A percentile compares a stretch with the other conserved stretches of the same genome.
These are phyloP conservation scores for Saturnispora serradocipensis DNA, from an alignment of 805 yeast genomes.

Conservation along the genomic window DNA sequence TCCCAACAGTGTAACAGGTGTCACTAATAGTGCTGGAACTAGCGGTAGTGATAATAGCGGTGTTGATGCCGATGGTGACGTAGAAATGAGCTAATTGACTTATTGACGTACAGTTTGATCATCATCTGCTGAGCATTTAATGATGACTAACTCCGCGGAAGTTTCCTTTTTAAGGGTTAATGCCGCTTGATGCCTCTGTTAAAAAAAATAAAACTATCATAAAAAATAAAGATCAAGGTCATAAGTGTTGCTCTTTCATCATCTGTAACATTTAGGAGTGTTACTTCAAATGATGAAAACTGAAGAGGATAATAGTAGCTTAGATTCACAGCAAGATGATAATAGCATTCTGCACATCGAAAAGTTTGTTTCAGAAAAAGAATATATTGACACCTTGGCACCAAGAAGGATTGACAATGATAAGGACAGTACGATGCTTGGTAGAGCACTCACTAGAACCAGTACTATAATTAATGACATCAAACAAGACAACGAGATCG, in stretches of 20 bases:
- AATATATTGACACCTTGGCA: not conserved
- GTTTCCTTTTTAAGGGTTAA: not conserved
- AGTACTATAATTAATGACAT: conserved; percentile 22
- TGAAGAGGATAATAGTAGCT: not conserved
- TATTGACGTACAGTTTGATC: not conserved
- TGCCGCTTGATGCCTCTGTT: not conserved
- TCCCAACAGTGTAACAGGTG: not conserved
- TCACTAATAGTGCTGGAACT: not conserved
- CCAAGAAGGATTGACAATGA: not conserved
- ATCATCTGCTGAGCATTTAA: not conserved
- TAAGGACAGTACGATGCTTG: not conserved
- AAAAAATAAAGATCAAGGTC: not conserved
- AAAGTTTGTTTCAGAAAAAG: not conserved
- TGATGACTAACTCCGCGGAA: not conserved
- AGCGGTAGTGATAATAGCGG: conserved; percentile 34
- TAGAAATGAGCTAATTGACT: not conserved
- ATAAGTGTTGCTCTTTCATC: not conserved
- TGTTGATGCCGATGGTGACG: conserved; percentile 35
- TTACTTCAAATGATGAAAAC: not conserved
- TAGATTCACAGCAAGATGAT: not conserved
- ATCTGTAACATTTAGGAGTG: not conserved
- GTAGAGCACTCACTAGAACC: conserved; percentile 15
- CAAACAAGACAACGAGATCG: conserved; percentile 23
- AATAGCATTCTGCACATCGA: not conserved
- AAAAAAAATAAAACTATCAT: not conserved